A percentile compares a stretch with the other conserved stretches of the same genome.
These are phyloP conservation scores for Tricholoma flavovirens DNA, from an alignment of 768 basidiomycete species.

Conservation along the genomic window DNA sequence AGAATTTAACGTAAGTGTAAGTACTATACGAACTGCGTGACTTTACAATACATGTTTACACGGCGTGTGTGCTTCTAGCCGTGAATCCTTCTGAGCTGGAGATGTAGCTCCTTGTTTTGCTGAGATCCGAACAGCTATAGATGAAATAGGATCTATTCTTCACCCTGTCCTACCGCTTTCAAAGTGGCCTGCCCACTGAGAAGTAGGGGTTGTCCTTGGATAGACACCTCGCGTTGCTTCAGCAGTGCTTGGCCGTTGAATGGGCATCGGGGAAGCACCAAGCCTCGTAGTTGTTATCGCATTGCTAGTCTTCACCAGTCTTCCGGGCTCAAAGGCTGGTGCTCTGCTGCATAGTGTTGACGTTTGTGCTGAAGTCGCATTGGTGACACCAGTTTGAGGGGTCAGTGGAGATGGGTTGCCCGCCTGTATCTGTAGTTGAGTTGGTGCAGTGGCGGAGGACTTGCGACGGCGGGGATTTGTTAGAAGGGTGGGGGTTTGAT, in stretches of 20 bases:
- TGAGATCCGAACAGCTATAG: not conserved
- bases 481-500: constrained; percentile 16
- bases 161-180: not conserved
- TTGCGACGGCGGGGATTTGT: constrained; percentile 21
- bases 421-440: not conserved
- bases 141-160: not conserved
- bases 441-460: constrained; percentile 14
- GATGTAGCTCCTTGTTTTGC: not conserved
- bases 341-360: constrained; percentile 51
- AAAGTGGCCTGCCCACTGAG: not conserved
- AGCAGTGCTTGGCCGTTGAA: not conserved
- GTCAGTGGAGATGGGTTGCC: not conserved
- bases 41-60: not conserved
- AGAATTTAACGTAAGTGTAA: not conserved
- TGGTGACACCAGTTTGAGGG: constrained; percentile 7
- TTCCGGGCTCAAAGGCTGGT: constrained; percentile 47
- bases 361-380: constrained; percentile 13
- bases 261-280: not conserved
- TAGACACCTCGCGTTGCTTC: not conserved
- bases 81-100: not conserved
- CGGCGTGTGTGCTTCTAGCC: too few species aligned
- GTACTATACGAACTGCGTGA: not conserved
- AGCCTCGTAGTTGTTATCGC: not conserved
- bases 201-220: not conserved
- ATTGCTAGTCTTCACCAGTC: constrained; percentile 6